A percentile compares a stretch with the other conserved stretches of the same genome.
Conservation (phyloP, 768 basidiomycete genomes). For the Cystobasidium ongulense region DNA sequence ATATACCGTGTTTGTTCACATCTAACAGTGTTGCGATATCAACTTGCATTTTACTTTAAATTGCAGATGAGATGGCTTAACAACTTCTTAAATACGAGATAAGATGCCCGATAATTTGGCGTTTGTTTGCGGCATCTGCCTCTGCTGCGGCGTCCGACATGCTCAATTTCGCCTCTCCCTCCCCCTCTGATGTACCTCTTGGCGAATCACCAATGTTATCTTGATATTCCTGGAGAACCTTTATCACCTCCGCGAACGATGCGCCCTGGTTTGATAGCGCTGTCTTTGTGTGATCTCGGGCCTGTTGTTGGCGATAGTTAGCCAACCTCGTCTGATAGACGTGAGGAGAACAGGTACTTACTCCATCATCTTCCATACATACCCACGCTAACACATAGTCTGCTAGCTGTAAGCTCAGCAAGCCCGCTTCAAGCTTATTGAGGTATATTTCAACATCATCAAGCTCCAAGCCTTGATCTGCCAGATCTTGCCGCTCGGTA, state of each 20-base stretch:
- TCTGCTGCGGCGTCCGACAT: constrained; percentile 49
- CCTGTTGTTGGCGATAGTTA: constrained; percentile 50
- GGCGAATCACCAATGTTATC: constrained; percentile 59
- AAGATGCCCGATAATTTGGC: constrained; percentile 42
- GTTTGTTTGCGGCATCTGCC: constrained; percentile 56
- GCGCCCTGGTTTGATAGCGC: constrained; percentile 69
- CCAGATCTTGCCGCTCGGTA: constrained; percentile 50
- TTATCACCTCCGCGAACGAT: constrained; percentile 61
- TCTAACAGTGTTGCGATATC: not conserved
- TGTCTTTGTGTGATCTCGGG: constrained; percentile 63
- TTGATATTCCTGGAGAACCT: constrained; percentile 62
- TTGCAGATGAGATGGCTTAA: not conserved
- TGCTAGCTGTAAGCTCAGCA: constrained; percentile 79
- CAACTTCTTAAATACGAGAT: constrained; percentile 15
- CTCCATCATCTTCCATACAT: constrained; percentile 96
- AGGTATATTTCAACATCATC: constrained; percentile 74
- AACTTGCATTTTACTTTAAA: not conserved
- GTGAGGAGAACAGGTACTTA: constrained; percentile 47
- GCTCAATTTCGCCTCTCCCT: constrained; percentile 25
- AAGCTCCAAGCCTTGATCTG: constrained; percentile 54
- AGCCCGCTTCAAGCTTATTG: constrained; percentile 73
- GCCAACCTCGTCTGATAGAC: not conserved
- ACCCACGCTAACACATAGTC: constrained; percentile 95
- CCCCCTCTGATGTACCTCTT: constrained; percentile 36
- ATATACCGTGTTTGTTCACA: no score